phyloP scores from a whole-genome alignment of 805 yeast species.

The Starmerella potacharoeniae region DNA sequence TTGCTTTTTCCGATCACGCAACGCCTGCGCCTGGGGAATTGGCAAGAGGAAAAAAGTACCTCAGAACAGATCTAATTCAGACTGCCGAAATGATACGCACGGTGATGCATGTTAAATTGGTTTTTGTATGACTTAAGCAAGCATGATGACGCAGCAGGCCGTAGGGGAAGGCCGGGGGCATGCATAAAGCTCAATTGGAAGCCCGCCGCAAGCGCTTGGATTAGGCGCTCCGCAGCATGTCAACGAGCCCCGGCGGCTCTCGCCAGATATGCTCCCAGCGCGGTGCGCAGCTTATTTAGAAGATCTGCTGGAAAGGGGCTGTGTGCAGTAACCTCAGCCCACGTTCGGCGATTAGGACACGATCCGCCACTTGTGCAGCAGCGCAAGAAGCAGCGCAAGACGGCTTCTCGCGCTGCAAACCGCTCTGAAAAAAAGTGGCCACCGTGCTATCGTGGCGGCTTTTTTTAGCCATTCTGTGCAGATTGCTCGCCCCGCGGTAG shows the following conservation, averaged over 20 bases:
- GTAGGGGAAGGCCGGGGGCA: neutral
- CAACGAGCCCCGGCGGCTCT: too few species aligned
- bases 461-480: neutral
- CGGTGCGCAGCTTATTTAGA: too few species aligned
- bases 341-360: too few species aligned
- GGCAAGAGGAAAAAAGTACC: neutral
- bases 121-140: neutral
- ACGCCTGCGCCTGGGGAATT: neutral
- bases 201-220: neutral
- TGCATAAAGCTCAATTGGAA: neutral
- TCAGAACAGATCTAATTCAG: neutral
- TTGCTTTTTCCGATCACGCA: neutral
- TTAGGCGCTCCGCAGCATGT: neutral
- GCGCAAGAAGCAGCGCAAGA: too few species aligned
- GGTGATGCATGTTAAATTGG: neutral
- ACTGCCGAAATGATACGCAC: neutral
- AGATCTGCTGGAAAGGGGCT: too few species aligned
- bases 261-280: too few species aligned
- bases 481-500: neutral
- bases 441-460: neutral
- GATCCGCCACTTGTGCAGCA: too few species aligned
- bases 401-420: too few species aligned
- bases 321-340: too few species aligned
- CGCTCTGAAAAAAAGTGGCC: neutral
- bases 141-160: conserved; percentile 1